Evolutionary conservation across 108 stramenopile genomes (phyloP), one percentile per base, ranked within the genome.

Genomic region (Mediolabrus comicus): DNA sequence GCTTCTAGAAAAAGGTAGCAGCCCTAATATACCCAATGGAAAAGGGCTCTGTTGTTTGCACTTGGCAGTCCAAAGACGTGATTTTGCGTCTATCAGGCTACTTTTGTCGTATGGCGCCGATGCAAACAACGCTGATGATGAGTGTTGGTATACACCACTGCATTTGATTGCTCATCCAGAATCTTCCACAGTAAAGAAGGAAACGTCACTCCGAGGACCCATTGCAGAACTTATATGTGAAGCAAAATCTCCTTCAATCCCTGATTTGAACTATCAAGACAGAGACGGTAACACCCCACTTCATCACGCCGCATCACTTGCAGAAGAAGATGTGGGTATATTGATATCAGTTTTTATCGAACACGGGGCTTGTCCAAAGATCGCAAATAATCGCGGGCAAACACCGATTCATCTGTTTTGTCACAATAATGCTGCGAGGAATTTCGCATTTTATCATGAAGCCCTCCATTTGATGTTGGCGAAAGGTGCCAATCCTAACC

Each of bases 1-100:
- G 0, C 88, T 95, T 19, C 72, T 95, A 11, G 74, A 78, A 7
- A 86, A 86, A 8, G 77, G 70, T 7, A 80, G 87, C 7, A 95
- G 88, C 74, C 90, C 94, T 26, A 91, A 95, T 62, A 95, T 95
- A 52, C 94, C 94, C 12, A 91, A 95, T 59, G 69, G 82, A 12
- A 86, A 89, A 57, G 94, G 94, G 30, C 69, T 92, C 8, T 91
- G 88, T 68, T 82, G 88, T 4, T 59, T 95, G 29, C 94, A 95
- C 69, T 49, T 89, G 24, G 85, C 89, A 33, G 94, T 92, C 14
- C 83, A 88, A 49, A 77, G 88, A 52, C 41, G 71, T 22, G 91
- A 95, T 73, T 74, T 81, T 52, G 58, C 64, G n/a, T 82, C 86
- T 33, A 87, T 95, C 1, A 74, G 76, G 25, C 67, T 58, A 22